Evolutionary conservation across 352 stramenopile genomes (phyloP).

Genomic region (Globisporangium megalacanthum): DNA sequence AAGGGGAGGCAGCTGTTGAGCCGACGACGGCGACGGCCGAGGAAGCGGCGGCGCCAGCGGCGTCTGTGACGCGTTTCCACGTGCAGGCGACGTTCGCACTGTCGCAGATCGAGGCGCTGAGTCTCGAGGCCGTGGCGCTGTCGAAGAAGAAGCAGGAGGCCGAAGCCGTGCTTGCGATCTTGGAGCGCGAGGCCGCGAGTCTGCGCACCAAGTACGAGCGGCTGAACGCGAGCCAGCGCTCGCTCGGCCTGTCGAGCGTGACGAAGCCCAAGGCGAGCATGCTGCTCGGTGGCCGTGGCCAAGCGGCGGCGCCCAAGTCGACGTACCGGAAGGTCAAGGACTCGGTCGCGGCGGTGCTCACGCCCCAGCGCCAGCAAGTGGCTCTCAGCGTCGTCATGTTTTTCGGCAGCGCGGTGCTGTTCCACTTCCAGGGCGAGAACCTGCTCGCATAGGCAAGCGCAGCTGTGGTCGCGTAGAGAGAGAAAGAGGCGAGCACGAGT

Average conservation of each 20-base stretch:
- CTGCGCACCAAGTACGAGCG: conserved; percentile 81
- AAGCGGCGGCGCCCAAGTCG: conserved; percentile 48
- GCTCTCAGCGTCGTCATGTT: conserved; percentile 75
- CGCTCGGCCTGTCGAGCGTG: conserved; percentile 41
- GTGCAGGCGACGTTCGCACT: conserved; percentile 64
- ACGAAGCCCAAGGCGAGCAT: conserved; percentile 59
- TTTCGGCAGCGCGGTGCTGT: conserved; percentile 59
- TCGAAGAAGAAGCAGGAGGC: conserved; percentile 81
- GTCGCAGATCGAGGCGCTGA: conserved; percentile 75
- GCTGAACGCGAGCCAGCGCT: conserved; percentile 70
- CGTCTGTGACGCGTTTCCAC: conserved; percentile 47
- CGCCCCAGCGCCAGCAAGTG: conserved; percentile 67
- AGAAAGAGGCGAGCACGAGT: background rate
- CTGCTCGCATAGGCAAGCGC: conserved; percentile 50
- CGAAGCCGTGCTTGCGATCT: conserved; percentile 46
- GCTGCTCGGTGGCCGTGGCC: conserved; percentile 38
- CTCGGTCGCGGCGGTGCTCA: conserved; percentile 53
- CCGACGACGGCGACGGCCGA: conserved; percentile 10
- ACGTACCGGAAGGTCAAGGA: conserved; percentile 61
- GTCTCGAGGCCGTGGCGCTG: conserved; percentile 57
- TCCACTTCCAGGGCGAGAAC: conserved; percentile 84
- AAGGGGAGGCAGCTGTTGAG: conserved; percentile 10
- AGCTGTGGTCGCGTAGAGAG: background rate
- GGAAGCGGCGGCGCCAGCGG: conserved; percentile 15
- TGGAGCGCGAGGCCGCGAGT: conserved; percentile 71